A percentile compares a stretch with the other conserved stretches of the same genome.
phyloP scores from a whole-genome alignment of 148 eudicot species.

The Fagopyrum tataricum region DNA sequence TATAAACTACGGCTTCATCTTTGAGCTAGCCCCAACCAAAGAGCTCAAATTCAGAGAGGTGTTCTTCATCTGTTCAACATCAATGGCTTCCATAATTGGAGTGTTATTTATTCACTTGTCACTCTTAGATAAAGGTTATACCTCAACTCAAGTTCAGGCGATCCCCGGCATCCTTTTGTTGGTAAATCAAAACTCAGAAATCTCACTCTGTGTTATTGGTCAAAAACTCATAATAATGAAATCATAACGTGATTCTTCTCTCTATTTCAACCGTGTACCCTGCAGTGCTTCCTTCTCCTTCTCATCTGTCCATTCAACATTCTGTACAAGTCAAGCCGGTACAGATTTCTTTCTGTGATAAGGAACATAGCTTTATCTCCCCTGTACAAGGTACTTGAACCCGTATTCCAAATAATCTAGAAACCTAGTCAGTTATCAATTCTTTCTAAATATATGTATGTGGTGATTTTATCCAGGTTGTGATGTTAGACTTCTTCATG shows the following conservation, averaged over 20 bases:
- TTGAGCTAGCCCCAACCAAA: conserved; percentile 62
- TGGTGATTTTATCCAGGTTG: conserved; percentile 42
- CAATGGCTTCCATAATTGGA: conserved; percentile 78
- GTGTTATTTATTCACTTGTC: conserved; percentile 68
- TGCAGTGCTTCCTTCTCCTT: conserved; percentile 53
- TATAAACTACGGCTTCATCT: conserved; percentile 84
- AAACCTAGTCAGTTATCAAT: background rate
- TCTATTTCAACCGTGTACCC: background rate
- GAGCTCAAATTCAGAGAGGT: conserved; percentile 91
- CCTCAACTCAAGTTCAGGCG: conserved; percentile 52
- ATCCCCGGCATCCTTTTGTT: conserved; percentile 73
- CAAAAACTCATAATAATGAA: background rate
- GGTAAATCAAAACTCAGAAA: conserved; percentile 38
- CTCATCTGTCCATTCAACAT: conserved; percentile 82
- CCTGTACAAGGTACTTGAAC: conserved; percentile 57
- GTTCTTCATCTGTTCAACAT: conserved; percentile 76
- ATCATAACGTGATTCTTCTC: background rate
- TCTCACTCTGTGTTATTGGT: background rate
- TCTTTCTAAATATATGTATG: background rate
- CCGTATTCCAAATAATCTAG: background rate
- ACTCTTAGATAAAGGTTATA: conserved; percentile 61
- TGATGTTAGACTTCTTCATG: conserved; percentile 98
- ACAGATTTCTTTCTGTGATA: conserved; percentile 49
- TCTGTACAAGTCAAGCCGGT: conserved; percentile 65
- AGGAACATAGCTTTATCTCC: conserved; percentile 81